Base-by-base conservation (phyloP, 805 yeast genomes). In the Candida alai region DNA sequence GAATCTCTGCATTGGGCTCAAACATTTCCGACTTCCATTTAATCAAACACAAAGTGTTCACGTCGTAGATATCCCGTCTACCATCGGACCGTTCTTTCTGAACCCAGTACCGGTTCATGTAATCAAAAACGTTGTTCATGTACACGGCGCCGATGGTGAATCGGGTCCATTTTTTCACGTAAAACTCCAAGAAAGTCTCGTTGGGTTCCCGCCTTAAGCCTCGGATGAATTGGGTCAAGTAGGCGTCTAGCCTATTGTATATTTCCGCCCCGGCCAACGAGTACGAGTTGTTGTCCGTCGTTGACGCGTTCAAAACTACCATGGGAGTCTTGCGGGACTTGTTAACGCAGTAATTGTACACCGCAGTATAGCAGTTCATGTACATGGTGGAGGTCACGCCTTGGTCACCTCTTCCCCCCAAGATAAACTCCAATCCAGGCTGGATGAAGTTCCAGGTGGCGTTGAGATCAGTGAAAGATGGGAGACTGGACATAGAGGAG, bases 91-190 rank as follows among this genome's bases (percentile, higher is more conserved):
- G 74, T 60, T 90, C 97, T 52, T 94, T 89, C 48, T 84, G 84
- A 28, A 94, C 96, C 98, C 98, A 93, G 61, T 90, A 93, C 42
- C 97, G 75, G 60, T 93, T 93, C 75, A 93, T 79, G 60, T 93
- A 93, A 56, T 90, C 96, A 51, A 93, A 85, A 5, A 94, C 89
- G 55, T 94, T 93, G 57, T 87, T 88, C 56, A 93, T 63, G 58
- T 86, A 84, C 11, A 88, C 84, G 1, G 97, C 95, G 18, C 97
- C 97, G 34, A 86, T 78, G 15, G 94, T 78, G 56, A 74, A 93
- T 40, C 97, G 74, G 43, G 79, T 78, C 96, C 97, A 94, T 44
- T 82, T 77, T 51, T 79, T 71, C 28, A 86, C 95, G 51, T 93
- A 93, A 52, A 84, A 86, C 41, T 80, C 83, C 36, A 89, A 65